phyloP scores from a whole-genome alignment of 2,329 filamentous ascomycete species.

The Venturia carpophila region DNA sequence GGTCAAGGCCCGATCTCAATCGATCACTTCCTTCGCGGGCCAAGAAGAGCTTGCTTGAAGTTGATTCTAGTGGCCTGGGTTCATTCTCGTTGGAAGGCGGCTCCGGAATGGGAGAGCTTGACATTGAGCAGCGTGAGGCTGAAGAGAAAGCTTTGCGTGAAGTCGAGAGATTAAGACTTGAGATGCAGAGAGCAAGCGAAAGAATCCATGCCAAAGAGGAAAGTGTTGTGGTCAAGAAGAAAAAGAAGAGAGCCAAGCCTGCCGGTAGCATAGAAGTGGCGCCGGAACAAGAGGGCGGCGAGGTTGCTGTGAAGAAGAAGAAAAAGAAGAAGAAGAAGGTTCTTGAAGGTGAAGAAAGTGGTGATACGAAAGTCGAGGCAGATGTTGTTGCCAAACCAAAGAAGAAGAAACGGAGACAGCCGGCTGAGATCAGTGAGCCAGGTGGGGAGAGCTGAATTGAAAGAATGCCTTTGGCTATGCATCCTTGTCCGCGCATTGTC shows the following conservation, averaged over 20 bases:
- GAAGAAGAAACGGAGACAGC: conserved; percentile 36
- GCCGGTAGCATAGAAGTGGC: conserved; percentile 21
- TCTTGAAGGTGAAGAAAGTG: conserved; percentile 21
- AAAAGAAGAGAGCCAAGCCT: conserved; percentile 44
- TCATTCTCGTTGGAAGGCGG: conserved; percentile 60
- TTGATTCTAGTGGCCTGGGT: conserved; percentile 78
- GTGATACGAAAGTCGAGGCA: conserved; percentile 15
- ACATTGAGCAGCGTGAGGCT: conserved; percentile 59
- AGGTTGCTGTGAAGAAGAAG: conserved; percentile 21
- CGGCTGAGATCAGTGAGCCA: conserved; percentile 8
- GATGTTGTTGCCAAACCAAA: conserved; percentile 32
- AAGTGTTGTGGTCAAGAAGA: conserved; percentile 54
- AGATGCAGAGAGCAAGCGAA: conserved; percentile 81
- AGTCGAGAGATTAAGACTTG: conserved; percentile 74
- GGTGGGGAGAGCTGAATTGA: neutral
- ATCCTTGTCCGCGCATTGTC: neutral
- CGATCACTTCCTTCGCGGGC: conserved; percentile 26
- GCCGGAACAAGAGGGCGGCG: conserved; percentile 19
- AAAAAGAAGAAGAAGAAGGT: conserved; percentile 21
- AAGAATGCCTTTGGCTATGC: neutral
- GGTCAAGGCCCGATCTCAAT: conserved; percentile 24
- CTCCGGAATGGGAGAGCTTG: conserved; percentile 34
- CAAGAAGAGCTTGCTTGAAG: conserved; percentile 66
- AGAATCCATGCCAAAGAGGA: conserved; percentile 65
- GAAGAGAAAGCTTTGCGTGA: conserved; percentile 84